These are phyloP conservation scores for Lepiota venenata DNA, from an alignment of 768 basidiomycete species.

Conservation along the genomic window DNA sequence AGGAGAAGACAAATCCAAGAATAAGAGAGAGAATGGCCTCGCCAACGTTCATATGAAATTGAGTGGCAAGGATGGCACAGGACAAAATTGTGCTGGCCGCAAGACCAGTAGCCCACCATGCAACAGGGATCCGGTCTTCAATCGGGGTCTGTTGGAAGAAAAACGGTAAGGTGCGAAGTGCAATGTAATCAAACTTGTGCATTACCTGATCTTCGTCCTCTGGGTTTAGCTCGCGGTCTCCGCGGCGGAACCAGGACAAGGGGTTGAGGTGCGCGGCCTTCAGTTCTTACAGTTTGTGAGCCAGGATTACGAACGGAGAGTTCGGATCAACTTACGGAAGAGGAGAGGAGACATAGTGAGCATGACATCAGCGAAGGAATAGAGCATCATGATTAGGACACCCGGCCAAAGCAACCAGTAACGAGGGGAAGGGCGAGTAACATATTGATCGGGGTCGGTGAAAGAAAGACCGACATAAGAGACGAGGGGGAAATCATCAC, in stretches of 20 bases:
- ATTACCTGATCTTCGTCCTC: conserved; percentile 44
- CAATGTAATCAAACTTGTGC: neutral
- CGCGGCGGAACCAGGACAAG: conserved; percentile 25
- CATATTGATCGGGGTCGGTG: conserved; percentile 35
- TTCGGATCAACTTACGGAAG: conserved; percentile 18
- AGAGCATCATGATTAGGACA: conserved; percentile 58
- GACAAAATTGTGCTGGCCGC: conserved; percentile 43
- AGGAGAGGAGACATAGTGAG: conserved; percentile 36
- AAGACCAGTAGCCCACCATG: conserved; percentile 55
- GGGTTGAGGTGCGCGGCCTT: conserved; percentile 22
- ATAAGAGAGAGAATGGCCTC: conserved; percentile 54
- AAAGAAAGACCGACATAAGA: conserved; percentile 46
- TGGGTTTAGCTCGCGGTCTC: conserved; percentile 23
- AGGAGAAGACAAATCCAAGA: conserved; percentile 63
- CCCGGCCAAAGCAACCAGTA: conserved; percentile 67
- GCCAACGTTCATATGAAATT: conserved; percentile 56
- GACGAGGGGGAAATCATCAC: conserved; percentile 39
- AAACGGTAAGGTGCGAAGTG: neutral
- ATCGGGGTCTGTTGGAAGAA: conserved; percentile 32
- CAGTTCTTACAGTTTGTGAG: conserved; percentile 15
- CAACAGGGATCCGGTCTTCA: conserved; percentile 51
- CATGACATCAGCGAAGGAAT: conserved; percentile 52
- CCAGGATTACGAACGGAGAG: neutral
- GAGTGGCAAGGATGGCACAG: conserved; percentile 49
- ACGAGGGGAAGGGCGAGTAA: conserved; percentile 45